phyloP scores from a whole-genome alignment of 768 basidiomycete genomes.

The Leccinum sublutescens region DNA sequence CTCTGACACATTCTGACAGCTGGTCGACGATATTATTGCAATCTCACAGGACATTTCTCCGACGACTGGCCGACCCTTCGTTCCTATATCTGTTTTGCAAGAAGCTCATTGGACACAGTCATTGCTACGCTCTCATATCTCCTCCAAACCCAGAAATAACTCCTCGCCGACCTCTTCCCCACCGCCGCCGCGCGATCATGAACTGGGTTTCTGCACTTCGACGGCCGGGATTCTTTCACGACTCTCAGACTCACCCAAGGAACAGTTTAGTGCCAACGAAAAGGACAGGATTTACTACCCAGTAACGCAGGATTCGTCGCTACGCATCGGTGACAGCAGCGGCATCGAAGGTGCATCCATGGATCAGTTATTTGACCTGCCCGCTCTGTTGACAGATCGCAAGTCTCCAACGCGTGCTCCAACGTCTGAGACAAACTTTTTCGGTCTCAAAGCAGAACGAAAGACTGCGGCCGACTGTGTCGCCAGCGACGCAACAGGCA shows the following conservation, averaged over 20 bases:
- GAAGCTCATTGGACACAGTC: conserved; percentile 80
- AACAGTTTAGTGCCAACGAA: conserved; percentile 9
- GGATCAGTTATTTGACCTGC: conserved; percentile 64
- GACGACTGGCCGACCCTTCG: conserved; percentile 64
- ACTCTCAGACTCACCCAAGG: conserved; percentile 21
- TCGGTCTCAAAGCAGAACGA: conserved; percentile 54
- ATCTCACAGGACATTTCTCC: conserved; percentile 78
- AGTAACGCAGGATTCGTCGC: conserved; percentile 65
- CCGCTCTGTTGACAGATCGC: conserved; percentile 21
- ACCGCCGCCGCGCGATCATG: conserved; percentile 45
- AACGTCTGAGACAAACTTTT: conserved; percentile 55
- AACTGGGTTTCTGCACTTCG: conserved; percentile 61
- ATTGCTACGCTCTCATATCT: conserved; percentile 60
- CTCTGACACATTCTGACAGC: conserved; percentile 40
- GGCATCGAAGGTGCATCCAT: conserved; percentile 54
- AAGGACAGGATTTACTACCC: conserved; percentile 53
- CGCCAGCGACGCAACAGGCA: conserved; percentile 42
- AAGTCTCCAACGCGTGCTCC: conserved; percentile 28
- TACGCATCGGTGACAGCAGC: conserved; percentile 71
- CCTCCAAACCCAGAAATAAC: conserved; percentile 30
- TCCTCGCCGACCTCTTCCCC: conserved; percentile 37
- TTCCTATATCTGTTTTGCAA: conserved; percentile 65
- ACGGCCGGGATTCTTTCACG: conserved; percentile 49
- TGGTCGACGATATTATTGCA: conserved; percentile 72
- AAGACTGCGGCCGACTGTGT: conserved; percentile 43